A percentile compares a stretch with the other conserved stretches of the same genome.
phyloP scores from a whole-genome alignment of 116 monocot species.

The Posidonia oceanica region DNA sequence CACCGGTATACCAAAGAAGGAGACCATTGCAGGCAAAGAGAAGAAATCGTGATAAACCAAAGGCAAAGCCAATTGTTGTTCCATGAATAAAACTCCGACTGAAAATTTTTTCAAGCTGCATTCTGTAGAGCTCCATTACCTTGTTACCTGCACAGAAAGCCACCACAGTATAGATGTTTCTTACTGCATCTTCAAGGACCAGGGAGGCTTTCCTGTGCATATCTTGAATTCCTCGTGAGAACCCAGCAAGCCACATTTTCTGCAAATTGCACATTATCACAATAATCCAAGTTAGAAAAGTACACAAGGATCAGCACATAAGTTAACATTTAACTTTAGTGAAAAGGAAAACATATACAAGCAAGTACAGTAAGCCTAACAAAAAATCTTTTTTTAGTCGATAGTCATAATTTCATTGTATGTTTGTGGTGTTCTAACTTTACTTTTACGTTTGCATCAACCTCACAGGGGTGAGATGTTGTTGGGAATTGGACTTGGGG shows the following conservation, averaged over 20 bases:
- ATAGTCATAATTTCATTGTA: too few relatives aligned
- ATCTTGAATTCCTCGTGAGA: constrained; percentile 92
- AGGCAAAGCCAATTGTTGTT: constrained; percentile 74
- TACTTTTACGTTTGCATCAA: too few relatives aligned
- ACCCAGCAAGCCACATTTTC: constrained; percentile 99
- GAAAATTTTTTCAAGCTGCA: constrained; percentile 65
- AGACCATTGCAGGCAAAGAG: constrained; percentile 95
- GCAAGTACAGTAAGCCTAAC: too few relatives aligned
- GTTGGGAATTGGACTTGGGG: too few relatives aligned
- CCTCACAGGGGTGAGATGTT: too few relatives aligned
- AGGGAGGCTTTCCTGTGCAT: constrained; percentile 95
- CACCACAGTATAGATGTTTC: constrained; percentile 97
- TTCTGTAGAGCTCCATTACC: constrained; percentile 79
- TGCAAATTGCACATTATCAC: constrained; percentile 17
- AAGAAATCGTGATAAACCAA: constrained; percentile 89
- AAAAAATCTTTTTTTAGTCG: too few relatives aligned
- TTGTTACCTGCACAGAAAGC: constrained; percentile 96
- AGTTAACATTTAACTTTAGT: too few relatives aligned
- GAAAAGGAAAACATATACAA: too few relatives aligned
- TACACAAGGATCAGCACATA: too few relatives aligned
- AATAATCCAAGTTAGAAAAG: neutral
- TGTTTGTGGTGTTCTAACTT: too few relatives aligned
- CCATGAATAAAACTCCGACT: constrained; percentile 71
- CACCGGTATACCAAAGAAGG: constrained; percentile 75
- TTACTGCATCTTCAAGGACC: constrained; percentile 97